Conservation (phyloP, 2,329 filamentous ascomycete species). For the Sporothrix euskadiensis region DNA sequence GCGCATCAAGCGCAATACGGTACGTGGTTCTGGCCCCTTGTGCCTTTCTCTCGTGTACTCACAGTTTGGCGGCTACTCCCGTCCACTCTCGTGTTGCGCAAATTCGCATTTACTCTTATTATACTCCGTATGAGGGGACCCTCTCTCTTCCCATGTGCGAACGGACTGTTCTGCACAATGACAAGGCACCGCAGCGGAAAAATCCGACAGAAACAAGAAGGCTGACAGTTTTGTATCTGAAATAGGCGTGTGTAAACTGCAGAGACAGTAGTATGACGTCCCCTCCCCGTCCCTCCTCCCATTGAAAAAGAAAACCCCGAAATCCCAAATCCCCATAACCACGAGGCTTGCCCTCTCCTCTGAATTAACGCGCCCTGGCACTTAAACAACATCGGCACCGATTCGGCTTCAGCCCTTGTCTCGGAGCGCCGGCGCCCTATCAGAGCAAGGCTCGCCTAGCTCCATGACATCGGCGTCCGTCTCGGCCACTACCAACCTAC, state of each 20-base stretch:
- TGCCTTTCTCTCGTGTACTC: not conserved
- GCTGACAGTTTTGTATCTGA: slow-evolving; percentile 20
- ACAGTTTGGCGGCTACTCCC: slow-evolving; percentile 4
- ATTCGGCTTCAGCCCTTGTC: slow-evolving; percentile 26
- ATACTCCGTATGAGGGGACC: not conserved
- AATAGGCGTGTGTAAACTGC: slow-evolving; percentile 35
- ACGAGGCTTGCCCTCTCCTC: not conserved
- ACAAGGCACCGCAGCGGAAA: not conserved
- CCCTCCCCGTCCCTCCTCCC: not conserved
- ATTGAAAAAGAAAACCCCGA: not conserved
- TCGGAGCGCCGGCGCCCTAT: slow-evolving; percentile 13
- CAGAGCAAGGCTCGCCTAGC: not conserved
- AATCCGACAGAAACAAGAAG: not conserved
- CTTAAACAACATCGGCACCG: slow-evolving; percentile 31
- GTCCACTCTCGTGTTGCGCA: not conserved
- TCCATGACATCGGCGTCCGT: slow-evolving; percentile 17
- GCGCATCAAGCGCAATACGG: slow-evolving; percentile 36
- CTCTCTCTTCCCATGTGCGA: not conserved
- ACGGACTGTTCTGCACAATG: not conserved
- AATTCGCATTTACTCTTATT: slow-evolving; percentile 2
- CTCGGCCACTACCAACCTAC: not conserved
- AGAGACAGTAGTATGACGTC: slow-evolving; percentile 34
- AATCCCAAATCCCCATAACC: not conserved
- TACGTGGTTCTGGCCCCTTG: slow-evolving; percentile 19
- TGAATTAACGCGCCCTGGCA: slow-evolving; percentile 9